phyloP scores from a whole-genome alignment of 2,329 filamentous ascomycete species.

The Harringtonia lauricola region DNA sequence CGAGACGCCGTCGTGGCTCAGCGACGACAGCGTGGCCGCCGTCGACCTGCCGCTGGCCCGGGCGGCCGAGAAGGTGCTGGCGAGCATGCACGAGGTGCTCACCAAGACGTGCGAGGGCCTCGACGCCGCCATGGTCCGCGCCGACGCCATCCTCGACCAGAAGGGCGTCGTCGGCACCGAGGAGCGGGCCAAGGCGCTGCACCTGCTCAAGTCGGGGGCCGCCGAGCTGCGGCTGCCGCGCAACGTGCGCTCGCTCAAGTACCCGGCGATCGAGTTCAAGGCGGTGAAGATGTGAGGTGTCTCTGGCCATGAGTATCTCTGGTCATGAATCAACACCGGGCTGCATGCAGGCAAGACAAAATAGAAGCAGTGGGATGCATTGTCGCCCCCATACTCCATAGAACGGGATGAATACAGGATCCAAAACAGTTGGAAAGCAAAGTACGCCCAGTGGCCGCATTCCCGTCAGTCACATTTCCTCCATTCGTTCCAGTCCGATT shows the following conservation, averaged over 20 bases:
- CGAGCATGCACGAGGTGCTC: conserved; percentile 84
- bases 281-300: conserved; percentile 37
- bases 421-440: too few species aligned
- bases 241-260: conserved; percentile 56
- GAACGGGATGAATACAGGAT: too few species aligned
- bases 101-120: conserved; percentile 56
- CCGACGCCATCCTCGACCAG: conserved; percentile 18
- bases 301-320: too few species aligned
- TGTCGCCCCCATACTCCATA: too few species aligned
- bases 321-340: too few species aligned
- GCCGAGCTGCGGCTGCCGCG: conserved; percentile 77
- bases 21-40: conserved; percentile 57
- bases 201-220: conserved; percentile 68
- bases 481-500: too few species aligned
- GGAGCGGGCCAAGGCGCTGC: conserved; percentile 43
- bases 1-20: conserved; percentile 58
- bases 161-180: conserved; percentile 17
- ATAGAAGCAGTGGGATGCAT: too few species aligned
- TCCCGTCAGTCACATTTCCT: too few species aligned
- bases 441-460: too few species aligned
- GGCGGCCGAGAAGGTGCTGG: conserved; percentile 77
- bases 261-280: conserved; percentile 54
- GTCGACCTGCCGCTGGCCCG: conserved; percentile 70
- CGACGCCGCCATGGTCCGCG: conserved; percentile 34
- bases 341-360: too few species aligned